phyloP scores from a whole-genome alignment of 2,329 filamentous ascomycete species.

The Didymella glomerata region DNA sequence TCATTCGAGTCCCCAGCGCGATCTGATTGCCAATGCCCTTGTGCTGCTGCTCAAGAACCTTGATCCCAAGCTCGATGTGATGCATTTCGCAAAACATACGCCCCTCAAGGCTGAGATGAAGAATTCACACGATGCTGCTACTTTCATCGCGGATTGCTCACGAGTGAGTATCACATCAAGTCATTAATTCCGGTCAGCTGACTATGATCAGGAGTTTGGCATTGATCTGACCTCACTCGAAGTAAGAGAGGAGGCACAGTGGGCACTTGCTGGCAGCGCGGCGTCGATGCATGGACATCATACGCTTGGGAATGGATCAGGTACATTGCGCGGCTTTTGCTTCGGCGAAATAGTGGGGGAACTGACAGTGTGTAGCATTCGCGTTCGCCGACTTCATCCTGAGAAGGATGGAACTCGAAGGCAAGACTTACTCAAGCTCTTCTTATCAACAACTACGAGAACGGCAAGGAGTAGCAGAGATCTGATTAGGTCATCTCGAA shows the following conservation, averaged over 20 bases:
- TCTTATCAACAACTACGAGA: slow-evolving; percentile 1
- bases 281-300: slow-evolving; percentile 12
- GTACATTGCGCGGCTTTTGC: background rate
- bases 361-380: slow-evolving; percentile 1
- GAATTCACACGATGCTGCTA: slow-evolving; percentile 7
- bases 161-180: background rate
- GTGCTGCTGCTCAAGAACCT: slow-evolving; percentile 8
- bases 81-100: slow-evolving; percentile 14
- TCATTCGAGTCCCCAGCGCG: slow-evolving; percentile 5
- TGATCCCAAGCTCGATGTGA: slow-evolving; percentile 9
- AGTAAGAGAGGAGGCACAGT: slow-evolving; percentile 9
- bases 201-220: background rate
- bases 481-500: background rate
- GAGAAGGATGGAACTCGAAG: background rate
- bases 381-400: slow-evolving; percentile 10
- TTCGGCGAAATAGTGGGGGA: no score
- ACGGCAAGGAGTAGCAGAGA: background rate
- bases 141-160: slow-evolving; percentile 6
- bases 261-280: slow-evolving; percentile 11
- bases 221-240: slow-evolving; percentile 5
- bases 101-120: slow-evolving; percentile 12
- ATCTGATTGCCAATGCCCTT: slow-evolving; percentile 9
- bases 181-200: no score
- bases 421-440: slow-evolving; percentile 4
- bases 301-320: slow-evolving; percentile 5